Percentiles rank a stretch among this genome's conserved stretches.
Conservation (phyloP, 495 filamentous ascomycete genomes). For the Lasiosphaeria hispida region DNA sequence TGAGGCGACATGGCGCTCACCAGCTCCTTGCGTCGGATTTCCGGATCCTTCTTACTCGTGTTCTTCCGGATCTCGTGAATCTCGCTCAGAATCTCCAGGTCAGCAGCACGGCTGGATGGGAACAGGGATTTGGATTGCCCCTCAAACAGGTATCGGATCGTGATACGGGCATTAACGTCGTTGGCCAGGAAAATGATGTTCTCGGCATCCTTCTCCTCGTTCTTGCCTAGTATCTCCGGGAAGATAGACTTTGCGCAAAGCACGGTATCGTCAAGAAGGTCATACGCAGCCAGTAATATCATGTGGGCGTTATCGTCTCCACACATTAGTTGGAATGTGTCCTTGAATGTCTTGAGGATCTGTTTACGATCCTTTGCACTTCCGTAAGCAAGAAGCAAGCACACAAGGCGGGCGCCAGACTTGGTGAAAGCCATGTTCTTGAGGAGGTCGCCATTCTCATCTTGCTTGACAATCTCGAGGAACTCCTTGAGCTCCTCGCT, state of each 20-base stretch:
- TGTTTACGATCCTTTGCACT: conserved; percentile 90
- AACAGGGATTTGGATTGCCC: conserved; percentile 70
- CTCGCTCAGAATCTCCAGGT: conserved; percentile 66
- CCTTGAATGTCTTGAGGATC: conserved; percentile 81
- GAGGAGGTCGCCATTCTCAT: conserved; percentile 81
- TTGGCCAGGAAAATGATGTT: conserved; percentile 63
- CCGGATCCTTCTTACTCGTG: conserved; percentile 89
- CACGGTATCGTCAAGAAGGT: conserved; percentile 91
- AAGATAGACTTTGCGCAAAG: conserved; percentile 82
- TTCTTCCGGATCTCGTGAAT: conserved; percentile 70
- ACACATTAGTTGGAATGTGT: conserved; percentile 77
- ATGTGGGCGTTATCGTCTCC: conserved; percentile 75
- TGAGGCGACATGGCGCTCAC: conserved; percentile 62
- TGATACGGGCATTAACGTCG: conserved; percentile 70
- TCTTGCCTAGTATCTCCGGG: conserved; percentile 72
- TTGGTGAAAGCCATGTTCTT: conserved; percentile 96
- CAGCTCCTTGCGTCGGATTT: conserved; percentile 71
- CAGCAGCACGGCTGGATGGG: conserved; percentile 51
- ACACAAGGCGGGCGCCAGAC: conserved; percentile 79
- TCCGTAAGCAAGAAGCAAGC: conserved; percentile 74
- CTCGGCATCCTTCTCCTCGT: conserved; percentile 55
- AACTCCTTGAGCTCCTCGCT: conserved; percentile 81
- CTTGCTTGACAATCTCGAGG: conserved; percentile 83
- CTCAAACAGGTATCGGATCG: conserved; percentile 80
- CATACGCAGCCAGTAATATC: conserved; percentile 78